Percentiles rank a stretch among this genome's conserved stretches.
Evolutionary conservation across 768 basidiomycete genomes (phyloP).

Genomic region (Lentinula edodes): DNA sequence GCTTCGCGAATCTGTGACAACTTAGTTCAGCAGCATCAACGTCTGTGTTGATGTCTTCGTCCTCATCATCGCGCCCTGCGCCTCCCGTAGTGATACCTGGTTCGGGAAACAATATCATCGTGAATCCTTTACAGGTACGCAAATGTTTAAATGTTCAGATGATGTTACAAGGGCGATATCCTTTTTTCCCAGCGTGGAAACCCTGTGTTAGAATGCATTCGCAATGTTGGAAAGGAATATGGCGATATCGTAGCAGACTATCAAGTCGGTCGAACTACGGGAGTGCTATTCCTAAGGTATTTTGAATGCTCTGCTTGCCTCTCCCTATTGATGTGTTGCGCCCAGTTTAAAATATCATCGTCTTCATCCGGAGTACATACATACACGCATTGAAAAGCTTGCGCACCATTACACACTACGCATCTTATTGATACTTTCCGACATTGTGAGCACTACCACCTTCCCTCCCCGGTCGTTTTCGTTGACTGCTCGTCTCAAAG

Average conservation of each 20-base stretch:
- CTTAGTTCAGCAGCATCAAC: no score
- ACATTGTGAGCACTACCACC: constrained; percentile 54
- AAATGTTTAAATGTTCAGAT: not conserved
- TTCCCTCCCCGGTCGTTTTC: not conserved
- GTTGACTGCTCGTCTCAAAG: constrained; percentile 30
- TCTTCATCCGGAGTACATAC: constrained; percentile 96
- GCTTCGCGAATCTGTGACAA: no score
- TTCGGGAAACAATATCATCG: constrained; percentile 56
- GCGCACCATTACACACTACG: constrained; percentile 77
- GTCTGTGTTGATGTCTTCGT: not conserved
- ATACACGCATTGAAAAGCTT: constrained; percentile 83
- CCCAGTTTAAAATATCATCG: constrained; percentile 87
- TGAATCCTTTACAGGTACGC: constrained; percentile 55
- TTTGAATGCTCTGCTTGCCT: not conserved
- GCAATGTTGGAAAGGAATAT: constrained; percentile 90
- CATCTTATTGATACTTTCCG: constrained; percentile 84
- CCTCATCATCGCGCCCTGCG: constrained; percentile 5
- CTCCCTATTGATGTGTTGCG: not conserved
- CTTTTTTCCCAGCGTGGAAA: constrained; percentile 62
- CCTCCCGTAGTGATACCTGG: constrained; percentile 65
- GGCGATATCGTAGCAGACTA: constrained; percentile 93
- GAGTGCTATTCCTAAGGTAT: constrained; percentile 88
- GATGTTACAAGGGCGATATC: not conserved
- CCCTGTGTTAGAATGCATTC: constrained; percentile 80
- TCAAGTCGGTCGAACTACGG: constrained; percentile 92